Evolutionary conservation across 2,329 filamentous ascomycete genomes (phyloP), one percentile per base, ranked within the genome.

Genomic region (Tolypocladium amazonense): DNA sequence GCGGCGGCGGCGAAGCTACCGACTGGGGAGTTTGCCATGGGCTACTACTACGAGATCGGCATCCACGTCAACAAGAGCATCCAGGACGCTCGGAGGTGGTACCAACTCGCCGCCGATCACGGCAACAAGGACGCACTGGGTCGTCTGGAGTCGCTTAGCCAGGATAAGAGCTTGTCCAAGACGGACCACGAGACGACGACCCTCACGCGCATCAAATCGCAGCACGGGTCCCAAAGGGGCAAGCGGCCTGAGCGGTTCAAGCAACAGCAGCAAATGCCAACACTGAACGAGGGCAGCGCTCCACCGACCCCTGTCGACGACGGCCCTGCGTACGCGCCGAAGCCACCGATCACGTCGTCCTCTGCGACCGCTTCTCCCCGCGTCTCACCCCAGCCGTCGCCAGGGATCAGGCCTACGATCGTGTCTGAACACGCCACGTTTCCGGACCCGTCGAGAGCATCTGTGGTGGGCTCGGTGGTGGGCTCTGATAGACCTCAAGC

Each of bases 11-110:
- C 86, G 45, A 92, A 92, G 59, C 81, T 97, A 56, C 82, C 91
- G 0, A 97, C 92, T 0, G 94, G 92, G 56, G 92, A 97, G 72
- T 99, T 99, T 69, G 94, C 94, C 33, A 85, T 99, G 79, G 93
- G 93, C 14, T 99, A 99, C 74, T 99, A 97, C 76, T 86, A 94
- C 71, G 94, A 99, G 72, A 95, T 99, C 66, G 94, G 94, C 65
- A 96, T 99, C 70, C 87, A 92, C 69, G 89, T 95, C 30, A 83
- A 85, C n/a, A 88, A 90, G 64, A 90, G 93, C 70, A 76, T 97
- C 50, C 82, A 85, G 56, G 89, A 94, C 71, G 93, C 94, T 1
- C 81, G 88, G 63, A 85, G 81, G 64, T 99, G 94, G 94, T 99
- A 99, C 71, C 85, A 89, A 65, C 87, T 91, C 68, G 93, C 94